phyloP scores from a whole-genome alignment of 768 basidiomycete genomes.

The Leucosporidium scottii region DNA sequence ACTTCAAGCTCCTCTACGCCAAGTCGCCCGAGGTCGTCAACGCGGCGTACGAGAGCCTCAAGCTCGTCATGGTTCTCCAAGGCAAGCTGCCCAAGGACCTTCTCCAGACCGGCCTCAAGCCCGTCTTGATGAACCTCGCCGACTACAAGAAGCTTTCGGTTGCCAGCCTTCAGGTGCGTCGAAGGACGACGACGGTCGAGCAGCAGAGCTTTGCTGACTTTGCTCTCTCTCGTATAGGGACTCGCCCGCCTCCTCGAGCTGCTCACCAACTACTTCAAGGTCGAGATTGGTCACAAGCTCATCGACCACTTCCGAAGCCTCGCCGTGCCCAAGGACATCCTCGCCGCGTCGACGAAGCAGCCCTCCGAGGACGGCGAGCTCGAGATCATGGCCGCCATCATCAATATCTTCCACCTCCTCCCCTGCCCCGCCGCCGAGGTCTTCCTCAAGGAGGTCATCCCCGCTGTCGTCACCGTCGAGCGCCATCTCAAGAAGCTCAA shows the following conservation, averaged over 20 bases:
- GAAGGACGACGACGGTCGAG: background rate
- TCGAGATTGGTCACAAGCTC: conserved; percentile 95
- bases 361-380: conserved; percentile 77
- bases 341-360: conserved; percentile 62
- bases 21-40: conserved; percentile 83
- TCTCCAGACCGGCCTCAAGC: conserved; percentile 86
- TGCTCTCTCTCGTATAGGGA: conserved; percentile 55
- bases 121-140: conserved; percentile 94
- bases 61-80: conserved; percentile 80
- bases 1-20: conserved; percentile 97
- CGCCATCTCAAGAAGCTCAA: conserved; percentile 82
- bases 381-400: conserved; percentile 83
- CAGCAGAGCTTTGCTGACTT: background rate
- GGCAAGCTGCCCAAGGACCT: conserved; percentile 89
- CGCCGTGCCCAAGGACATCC: conserved; percentile 78
- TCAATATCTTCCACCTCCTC: conserved; percentile 93
- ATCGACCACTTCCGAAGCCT: conserved; percentile 91
- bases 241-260: conserved; percentile 87
- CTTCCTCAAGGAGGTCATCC: conserved; percentile 81
- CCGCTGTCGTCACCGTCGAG: conserved; percentile 84
- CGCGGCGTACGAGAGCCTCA: conserved; percentile 86
- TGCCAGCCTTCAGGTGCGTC: conserved; percentile 52
- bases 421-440: conserved; percentile 79
- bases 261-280: conserved; percentile 97
- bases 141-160: conserved; percentile 91